Evolutionary conservation across 2,329 filamentous ascomycete genomes (phyloP).

Genomic region (Phialocephala sp.): DNA sequence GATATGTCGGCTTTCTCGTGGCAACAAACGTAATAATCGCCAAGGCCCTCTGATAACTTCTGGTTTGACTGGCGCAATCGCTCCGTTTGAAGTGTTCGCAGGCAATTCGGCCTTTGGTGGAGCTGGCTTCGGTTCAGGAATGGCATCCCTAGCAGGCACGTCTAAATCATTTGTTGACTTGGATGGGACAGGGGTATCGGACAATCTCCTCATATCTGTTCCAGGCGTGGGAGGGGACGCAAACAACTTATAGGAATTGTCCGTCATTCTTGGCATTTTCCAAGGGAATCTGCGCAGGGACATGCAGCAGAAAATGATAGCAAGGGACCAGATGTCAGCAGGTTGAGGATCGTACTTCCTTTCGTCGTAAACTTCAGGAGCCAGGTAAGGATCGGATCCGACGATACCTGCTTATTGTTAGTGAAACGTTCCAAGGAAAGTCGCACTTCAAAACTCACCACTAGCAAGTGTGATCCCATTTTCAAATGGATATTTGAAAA

Average conservation of each 20-base stretch:
- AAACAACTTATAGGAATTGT: constrained; percentile 96
- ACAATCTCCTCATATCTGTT: constrained; percentile 42
- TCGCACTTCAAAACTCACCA: constrained; percentile 59
- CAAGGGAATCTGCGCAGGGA: constrained; percentile 92
- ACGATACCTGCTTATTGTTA: constrained; percentile 64
- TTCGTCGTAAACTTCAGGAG: constrained; percentile 94
- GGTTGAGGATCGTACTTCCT: constrained; percentile 92
- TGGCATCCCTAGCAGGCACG: constrained; percentile 32
- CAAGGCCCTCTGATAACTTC: constrained; percentile 92
- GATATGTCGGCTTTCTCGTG: constrained; percentile 87
- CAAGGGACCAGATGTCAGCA: constrained; percentile 96
- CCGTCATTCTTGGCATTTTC: constrained; percentile 90
- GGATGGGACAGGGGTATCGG: constrained; percentile 34
- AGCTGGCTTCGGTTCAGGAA: constrained; percentile 23
- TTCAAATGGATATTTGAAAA: constrained; percentile 97
- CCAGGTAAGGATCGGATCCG: constrained; percentile 91
- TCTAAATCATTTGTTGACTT: constrained; percentile 37
- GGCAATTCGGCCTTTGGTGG: constrained; percentile 29
- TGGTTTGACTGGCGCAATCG: constrained; percentile 54
- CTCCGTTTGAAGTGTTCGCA: constrained; percentile 18
- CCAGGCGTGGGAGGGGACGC: constrained; percentile 83
- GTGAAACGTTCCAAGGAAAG: neutral
- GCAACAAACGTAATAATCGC: constrained; percentile 84
- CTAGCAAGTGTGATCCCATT: constrained; percentile 80
- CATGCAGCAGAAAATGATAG: constrained; percentile 99